Evolutionary conservation across 805 yeast genomes (phyloP), one percentile per base, ranked within the genome.

Genomic region (Zygoascus bituminiphila): DNA sequence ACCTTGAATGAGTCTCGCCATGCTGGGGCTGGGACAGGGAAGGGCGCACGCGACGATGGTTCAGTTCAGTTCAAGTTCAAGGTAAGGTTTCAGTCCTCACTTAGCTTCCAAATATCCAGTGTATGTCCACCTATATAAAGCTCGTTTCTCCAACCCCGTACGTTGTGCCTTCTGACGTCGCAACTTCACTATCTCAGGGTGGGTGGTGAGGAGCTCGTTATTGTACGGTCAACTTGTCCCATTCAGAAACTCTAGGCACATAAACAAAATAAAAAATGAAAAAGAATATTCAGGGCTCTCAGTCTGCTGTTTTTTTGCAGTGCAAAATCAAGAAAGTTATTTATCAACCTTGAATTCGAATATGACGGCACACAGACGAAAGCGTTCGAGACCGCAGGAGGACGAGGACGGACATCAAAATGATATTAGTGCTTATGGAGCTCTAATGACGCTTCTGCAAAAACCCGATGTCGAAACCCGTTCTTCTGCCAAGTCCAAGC

Each of bases 381-480:
- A 26, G 26, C 41, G 42, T 3, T 3, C 22, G 36, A 35, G 20
- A n/a, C 50, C 42, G 1, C 53, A 42, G 15, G 62, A 55, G 25
- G 63, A 60, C 5, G 59, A 58, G 14, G 63, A 45, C 48, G 55
- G 58, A 64, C 26, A 71, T 74, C 57, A 60, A n/a, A 62, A 43
- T 49, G 54, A 59, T 65, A 39, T 39, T 10, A 26, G 71, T 74
- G 60, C 59, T 2, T 84, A 84, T 62, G 74, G 76, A 55, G 89
- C 91, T 1, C 66, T 84, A 44, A 62, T 84, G 58, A 78, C 86
- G 1, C 70, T 84, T 44, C 69, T 84, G 51, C 73, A 52, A 17
- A 67, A 59, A 8, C 26, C 25, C 20, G 56, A 35, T 6, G 51
- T 50, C 31, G 55, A 47, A 17, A 55, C 8, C 8, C 36, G 25